Evolutionary conservation across 2,329 filamentous ascomycete genomes (phyloP), one percentile per base, ranked within the genome.

Genomic region (Nemania sp.): DNA sequence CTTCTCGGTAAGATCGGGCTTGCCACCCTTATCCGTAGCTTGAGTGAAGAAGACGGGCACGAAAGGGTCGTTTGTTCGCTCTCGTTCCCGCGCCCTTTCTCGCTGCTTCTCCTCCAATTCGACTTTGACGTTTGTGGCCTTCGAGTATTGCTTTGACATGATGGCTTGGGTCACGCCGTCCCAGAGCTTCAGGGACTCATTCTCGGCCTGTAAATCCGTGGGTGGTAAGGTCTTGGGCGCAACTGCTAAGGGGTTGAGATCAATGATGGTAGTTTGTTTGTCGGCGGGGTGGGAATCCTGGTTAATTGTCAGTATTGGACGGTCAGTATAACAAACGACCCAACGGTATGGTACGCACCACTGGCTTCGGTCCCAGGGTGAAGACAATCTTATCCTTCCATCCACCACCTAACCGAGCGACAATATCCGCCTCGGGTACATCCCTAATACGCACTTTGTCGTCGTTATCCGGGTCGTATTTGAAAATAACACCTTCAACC

Each of bases 161-260:
- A 99, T 98, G 41, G 94, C 93, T 60, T 92, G 86, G 20, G 96
- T 98, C 52, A 99, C 95, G 26, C 88, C 88, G 38, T 89, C 87
- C 96, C 96, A 99, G 78, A 97, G 92, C 65, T 88, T 90, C 72
- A 96, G 88, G 1, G 93, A 97, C 81, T 99, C 96, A 79, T 99
- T 96, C 63, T 92, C 88, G 1, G 97, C 88, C 79, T 98, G 96
- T 66, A 89, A 80, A 51, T 94, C 90, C 20, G 87, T 80, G 0
- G 95, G 93, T 0, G 96, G 96, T 0, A 97, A 79, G 51, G 88
- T 83, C 82, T 99, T 99, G 63, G 90, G 84, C 0, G 91, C 88
- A 2, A 97, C 93, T 49, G 86, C 87, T 53, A 99, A 88, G 2
- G 95, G 94, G n/a, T 85, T 87, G 56, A 98, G 89, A 78, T 99